phyloP scores from a whole-genome alignment of 2,329 filamentous ascomycete species.

The Talaromyces atroroseus region DNA sequence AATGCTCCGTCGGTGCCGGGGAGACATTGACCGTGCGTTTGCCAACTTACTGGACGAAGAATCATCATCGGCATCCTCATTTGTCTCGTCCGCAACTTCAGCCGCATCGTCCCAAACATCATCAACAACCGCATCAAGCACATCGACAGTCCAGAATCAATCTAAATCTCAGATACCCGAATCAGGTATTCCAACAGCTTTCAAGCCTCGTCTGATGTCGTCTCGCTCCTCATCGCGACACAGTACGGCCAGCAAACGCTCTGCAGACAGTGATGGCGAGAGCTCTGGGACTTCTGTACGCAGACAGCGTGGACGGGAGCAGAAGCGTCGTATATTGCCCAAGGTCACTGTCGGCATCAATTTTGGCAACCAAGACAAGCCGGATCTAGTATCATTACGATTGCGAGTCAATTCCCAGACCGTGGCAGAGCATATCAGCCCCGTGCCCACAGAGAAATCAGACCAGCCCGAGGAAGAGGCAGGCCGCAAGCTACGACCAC shows the following conservation, averaged over 20 bases:
- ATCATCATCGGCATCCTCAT: constrained; percentile 16
- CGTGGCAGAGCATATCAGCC: constrained; percentile 14
- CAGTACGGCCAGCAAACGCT: constrained; percentile 39
- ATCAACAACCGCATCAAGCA: constrained; percentile 3
- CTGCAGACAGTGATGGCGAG: constrained; percentile 36
- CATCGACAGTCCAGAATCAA: constrained; percentile 6
- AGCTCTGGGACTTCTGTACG: constrained; percentile 14
- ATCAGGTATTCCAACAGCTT: constrained; percentile 1
- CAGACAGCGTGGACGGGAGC: constrained; percentile 22
- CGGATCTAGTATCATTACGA: constrained; percentile 35
- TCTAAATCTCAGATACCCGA: background rate
- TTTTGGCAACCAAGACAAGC: constrained; percentile 30
- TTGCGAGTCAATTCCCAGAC: constrained; percentile 27
- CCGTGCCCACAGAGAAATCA: background rate
- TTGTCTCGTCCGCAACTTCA: constrained; percentile 5
- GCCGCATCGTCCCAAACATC: constrained; percentile 12
- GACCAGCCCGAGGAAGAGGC: background rate
- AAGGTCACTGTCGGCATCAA: constrained; percentile 37
- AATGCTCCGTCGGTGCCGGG: constrained; percentile 49
- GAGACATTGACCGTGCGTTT: constrained; percentile 51
- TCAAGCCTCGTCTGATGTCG: constrained; percentile 31
- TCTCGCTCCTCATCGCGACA: constrained; percentile 39
- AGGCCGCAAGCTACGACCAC: constrained; percentile 11
- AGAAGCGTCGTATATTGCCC: constrained; percentile 30
- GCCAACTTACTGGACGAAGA: constrained; percentile 48